A percentile compares a stretch with the other conserved stretches of the same genome.
These are phyloP conservation scores for Podosphaera fusca DNA, from an alignment of 2,329 filamentous ascomycete species.

Conservation along the genomic window DNA sequence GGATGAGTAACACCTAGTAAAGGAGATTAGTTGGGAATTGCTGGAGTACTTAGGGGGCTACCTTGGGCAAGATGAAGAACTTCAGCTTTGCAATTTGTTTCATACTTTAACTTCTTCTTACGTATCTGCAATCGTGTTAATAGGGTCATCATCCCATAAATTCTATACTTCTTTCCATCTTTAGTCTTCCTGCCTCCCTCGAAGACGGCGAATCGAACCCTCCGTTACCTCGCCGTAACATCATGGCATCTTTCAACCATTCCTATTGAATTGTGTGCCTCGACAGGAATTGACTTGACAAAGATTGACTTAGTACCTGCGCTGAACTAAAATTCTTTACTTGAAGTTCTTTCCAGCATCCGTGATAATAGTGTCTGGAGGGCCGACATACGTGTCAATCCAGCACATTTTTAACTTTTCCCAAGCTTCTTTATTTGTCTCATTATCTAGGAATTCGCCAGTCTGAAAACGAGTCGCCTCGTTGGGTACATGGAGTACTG, in stretches of 20 bases:
- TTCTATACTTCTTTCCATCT: too few species aligned
- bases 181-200: too few species aligned
- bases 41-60: too few species aligned
- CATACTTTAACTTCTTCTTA: too few species aligned
- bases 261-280: conserved; percentile 1
- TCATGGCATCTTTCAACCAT: conserved; percentile 1
- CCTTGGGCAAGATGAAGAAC: too few species aligned
- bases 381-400: neutral
- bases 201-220: too few species aligned
- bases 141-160: too few species aligned
- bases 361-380: neutral
- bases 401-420: neutral
- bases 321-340: neutral
- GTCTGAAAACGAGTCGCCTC: neutral
- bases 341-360: neutral
- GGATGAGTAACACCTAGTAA: too few species aligned
- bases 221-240: too few species aligned
- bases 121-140: too few species aligned
- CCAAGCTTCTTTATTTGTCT: neutral
- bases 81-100: too few species aligned
- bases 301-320: neutral
- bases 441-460: neutral
- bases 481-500: neutral
- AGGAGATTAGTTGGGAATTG: too few species aligned
- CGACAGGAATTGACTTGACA: neutral